Percentiles rank a stretch among this genome's conserved stretches.
These are phyloP conservation scores for Phaeolepiota aurea DNA, from an alignment of 768 basidiomycete genomes.

Conservation along the genomic window DNA sequence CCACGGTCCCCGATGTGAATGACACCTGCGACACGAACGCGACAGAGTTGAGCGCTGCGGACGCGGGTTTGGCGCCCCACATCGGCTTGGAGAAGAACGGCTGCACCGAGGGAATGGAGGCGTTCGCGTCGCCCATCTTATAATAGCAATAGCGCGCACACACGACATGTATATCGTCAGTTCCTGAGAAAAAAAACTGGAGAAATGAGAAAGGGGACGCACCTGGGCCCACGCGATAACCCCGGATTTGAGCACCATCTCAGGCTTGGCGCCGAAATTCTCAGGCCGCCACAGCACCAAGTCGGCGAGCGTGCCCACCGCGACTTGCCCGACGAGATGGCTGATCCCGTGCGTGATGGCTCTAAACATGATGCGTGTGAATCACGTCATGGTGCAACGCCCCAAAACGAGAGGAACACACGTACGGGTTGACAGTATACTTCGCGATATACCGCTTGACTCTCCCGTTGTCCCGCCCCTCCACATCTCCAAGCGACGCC, in stretches of 20 bases:
- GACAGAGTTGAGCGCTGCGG: slow-evolving; percentile 80
- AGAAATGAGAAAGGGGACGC: too few relatives aligned
- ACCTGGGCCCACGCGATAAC: slow-evolving; percentile 90
- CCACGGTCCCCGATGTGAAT: slow-evolving; percentile 48
- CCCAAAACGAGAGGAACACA: slow-evolving; percentile 8
- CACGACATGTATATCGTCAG: background rate
- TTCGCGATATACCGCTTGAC: slow-evolving; percentile 95
- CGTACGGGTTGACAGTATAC: slow-evolving; percentile 96
- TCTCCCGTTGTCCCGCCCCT: slow-evolving; percentile 72
- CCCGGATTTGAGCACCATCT: slow-evolving; percentile 93
- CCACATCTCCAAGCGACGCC: slow-evolving; percentile 54
- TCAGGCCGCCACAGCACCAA: slow-evolving; percentile 94
- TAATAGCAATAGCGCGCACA: slow-evolving; percentile 3
- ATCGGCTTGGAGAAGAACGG: slow-evolving; percentile 82
- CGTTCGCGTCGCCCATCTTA: slow-evolving; percentile 96
- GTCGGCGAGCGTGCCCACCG: slow-evolving; percentile 80
- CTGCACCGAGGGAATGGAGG: slow-evolving; percentile 92
- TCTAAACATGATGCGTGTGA: slow-evolving; percentile 26
- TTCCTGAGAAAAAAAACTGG: too few relatives aligned
- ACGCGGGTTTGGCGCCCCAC: slow-evolving; percentile 80
- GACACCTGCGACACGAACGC: slow-evolving; percentile 80
- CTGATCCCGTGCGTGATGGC: slow-evolving; percentile 93
- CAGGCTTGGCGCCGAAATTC: slow-evolving; percentile 87
- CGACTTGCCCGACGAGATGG: slow-evolving; percentile 78
- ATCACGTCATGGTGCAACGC: slow-evolving; percentile 1